phyloP scores from a whole-genome alignment of 2,329 filamentous ascomycete species.

The Thelonectria blattea region DNA sequence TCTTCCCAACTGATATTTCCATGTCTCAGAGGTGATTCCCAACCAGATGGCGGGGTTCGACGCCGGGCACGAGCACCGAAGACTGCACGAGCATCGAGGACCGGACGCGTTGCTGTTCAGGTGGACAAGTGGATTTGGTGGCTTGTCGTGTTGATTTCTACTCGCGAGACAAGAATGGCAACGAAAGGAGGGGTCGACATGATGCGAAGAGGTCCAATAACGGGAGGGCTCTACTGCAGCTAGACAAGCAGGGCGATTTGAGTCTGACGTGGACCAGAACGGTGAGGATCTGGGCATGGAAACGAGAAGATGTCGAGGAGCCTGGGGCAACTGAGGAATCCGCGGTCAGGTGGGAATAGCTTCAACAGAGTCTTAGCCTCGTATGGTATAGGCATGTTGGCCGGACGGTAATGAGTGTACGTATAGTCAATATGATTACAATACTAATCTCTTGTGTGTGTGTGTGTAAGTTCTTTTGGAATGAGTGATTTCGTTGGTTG shows the following conservation, averaged over 20 bases:
- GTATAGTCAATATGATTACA: neutral
- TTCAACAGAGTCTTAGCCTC: neutral
- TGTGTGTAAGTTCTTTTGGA: neutral
- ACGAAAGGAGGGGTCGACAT: neutral
- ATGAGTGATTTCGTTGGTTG: neutral
- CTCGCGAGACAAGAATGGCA: neutral
- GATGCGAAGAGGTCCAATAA: slow-evolving; percentile 1
- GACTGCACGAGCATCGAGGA: neutral
- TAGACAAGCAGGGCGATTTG: neutral
- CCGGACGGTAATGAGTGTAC: neutral
- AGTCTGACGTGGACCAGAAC: slow-evolving; percentile 2
- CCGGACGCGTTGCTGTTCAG: slow-evolving; percentile 3
- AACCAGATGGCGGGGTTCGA: neutral
- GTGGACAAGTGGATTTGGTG: slow-evolving; percentile 9
- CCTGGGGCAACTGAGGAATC: neutral
- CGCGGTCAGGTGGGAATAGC: slow-evolving; percentile 3
- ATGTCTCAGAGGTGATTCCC: slow-evolving; percentile 30
- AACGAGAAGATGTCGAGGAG: neutral
- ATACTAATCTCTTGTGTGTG: neutral
- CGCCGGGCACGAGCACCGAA: too few relatives aligned
- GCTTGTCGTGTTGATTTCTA: slow-evolving; percentile 13
- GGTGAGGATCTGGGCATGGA: neutral
- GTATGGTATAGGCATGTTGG: neutral
- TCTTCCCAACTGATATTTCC: slow-evolving; percentile 8
- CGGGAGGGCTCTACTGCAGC: slow-evolving; percentile 3